Evolutionary conservation across 2,329 filamentous ascomycete genomes (phyloP).

Genomic region (Alternaria consortialis): DNA sequence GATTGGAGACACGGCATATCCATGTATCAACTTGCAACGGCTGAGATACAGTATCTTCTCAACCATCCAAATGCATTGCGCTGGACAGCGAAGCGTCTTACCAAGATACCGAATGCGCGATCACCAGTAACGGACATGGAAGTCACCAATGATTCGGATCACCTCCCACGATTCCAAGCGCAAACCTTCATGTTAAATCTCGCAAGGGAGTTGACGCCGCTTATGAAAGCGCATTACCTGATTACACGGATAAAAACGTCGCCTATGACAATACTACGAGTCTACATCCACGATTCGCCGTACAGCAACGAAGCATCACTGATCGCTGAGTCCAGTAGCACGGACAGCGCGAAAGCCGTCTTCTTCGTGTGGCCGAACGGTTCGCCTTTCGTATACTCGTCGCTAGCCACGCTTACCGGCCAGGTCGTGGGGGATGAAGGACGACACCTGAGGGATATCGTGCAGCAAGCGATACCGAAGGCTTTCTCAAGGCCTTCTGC

Average conservation of each 20-base stretch:
- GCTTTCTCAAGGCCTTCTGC: slow-evolving; percentile 79
- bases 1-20: slow-evolving; percentile 66
- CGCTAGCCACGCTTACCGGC: slow-evolving; percentile 56
- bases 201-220: slow-evolving; percentile 75
- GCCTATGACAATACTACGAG: slow-evolving; percentile 77
- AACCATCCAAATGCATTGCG: slow-evolving; percentile 61
- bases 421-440: slow-evolving; percentile 46
- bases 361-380: slow-evolving; percentile 85
- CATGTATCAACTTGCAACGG: slow-evolving; percentile 64
- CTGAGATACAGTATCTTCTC: slow-evolving; percentile 63
- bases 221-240: slow-evolving; percentile 85
- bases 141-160: slow-evolving; percentile 49
- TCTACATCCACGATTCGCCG: slow-evolving; percentile 81
- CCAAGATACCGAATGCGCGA: slow-evolving; percentile 42
- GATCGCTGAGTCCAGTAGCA: slow-evolving; percentile 38
- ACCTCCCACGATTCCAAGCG: slow-evolving; percentile 77
- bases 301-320: slow-evolving; percentile 67
- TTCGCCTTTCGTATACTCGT: slow-evolving; percentile 76
- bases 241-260: slow-evolving; percentile 74
- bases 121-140: slow-evolving; percentile 46
- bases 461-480: slow-evolving; percentile 82
- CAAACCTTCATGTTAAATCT: slow-evolving; percentile 81
- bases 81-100: slow-evolving; percentile 64
- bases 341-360: slow-evolving; percentile 74
- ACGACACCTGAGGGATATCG: slow-evolving; percentile 71